phyloP scores from a whole-genome alignment of 83 land plant genomes.

The Picea abies region DNA sequence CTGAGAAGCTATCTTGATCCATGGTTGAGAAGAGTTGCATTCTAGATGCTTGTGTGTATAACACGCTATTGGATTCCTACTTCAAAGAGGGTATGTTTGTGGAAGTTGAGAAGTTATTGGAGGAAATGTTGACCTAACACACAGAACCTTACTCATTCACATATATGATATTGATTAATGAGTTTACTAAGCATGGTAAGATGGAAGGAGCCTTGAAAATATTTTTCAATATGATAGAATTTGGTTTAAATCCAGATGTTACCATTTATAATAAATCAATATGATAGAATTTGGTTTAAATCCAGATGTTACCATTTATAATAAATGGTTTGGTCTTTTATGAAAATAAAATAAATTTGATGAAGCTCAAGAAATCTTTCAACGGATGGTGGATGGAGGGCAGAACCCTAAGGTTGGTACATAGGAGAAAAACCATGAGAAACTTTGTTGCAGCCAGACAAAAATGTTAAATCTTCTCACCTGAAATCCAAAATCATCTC shows the following conservation, averaged over 20 bases:
- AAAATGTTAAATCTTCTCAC: too few species aligned
- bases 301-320: constrained; percentile 29
- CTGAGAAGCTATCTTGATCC: constrained; percentile 39
- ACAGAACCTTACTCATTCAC: constrained; percentile 50
- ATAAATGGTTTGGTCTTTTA: constrained; percentile 38
- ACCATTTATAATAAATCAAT: constrained; percentile 36
- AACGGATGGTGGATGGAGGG: constrained; percentile 39
- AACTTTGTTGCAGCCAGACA: too few species aligned
- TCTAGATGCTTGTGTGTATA: constrained; percentile 24
- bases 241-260: constrained; percentile 36
- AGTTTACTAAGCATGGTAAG: constrained; percentile 38
- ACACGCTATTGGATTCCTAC: constrained; percentile 36
- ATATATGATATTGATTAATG: constrained; percentile 54
- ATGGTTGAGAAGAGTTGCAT: not conserved
- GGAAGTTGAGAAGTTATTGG: constrained; percentile 45
- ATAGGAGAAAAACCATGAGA: too few species aligned
- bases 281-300: constrained; percentile 42
- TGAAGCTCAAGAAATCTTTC: constrained; percentile 21
- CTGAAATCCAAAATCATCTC: too few species aligned
- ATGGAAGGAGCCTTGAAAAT: constrained; percentile 35
- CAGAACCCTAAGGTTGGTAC: not conserved
- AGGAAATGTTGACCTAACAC: constrained; percentile 45
- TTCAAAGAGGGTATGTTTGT: constrained; percentile 44
- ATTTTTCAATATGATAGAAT: constrained; percentile 36
- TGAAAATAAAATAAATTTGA: constrained; percentile 37